These are phyloP conservation scores for Penicillium macrosclerotiorum DNA, from an alignment of 495 filamentous ascomycete species.

Conservation along the genomic window DNA sequence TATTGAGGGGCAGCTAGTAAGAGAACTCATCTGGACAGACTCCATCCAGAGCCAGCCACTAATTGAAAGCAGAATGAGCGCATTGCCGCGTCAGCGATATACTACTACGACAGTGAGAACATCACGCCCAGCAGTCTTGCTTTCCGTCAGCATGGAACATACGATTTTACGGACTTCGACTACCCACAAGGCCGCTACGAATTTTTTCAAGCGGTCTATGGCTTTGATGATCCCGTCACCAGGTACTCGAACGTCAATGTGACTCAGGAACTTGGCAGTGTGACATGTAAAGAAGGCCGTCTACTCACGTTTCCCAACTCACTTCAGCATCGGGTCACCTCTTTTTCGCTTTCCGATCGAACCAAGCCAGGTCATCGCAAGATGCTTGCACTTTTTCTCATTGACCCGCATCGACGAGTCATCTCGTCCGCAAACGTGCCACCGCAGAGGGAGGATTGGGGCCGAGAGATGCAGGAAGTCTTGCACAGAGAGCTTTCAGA, in stretches of 20 bases:
- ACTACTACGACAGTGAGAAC: constrained; percentile 64
- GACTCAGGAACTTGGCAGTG: constrained; percentile 37
- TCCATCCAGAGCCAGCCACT: background rate
- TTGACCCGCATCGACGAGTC: constrained; percentile 53
- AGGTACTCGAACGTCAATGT: constrained; percentile 3
- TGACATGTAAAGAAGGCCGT: constrained; percentile 28
- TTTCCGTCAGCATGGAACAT: constrained; percentile 43
- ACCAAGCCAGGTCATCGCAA: constrained; percentile 55
- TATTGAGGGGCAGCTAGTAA: constrained; percentile 52
- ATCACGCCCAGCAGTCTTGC: constrained; percentile 53
- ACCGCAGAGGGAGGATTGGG: constrained; percentile 48
- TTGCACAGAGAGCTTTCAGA: background rate
- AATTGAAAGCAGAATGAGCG: constrained; percentile 42
- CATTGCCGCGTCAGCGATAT: constrained; percentile 59
- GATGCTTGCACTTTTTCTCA: constrained; percentile 56
- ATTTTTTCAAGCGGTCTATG: constrained; percentile 23
- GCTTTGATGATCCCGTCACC: constrained; percentile 9
- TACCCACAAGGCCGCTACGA: constrained; percentile 13
- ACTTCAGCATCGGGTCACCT: constrained; percentile 52
- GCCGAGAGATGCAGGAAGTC: constrained; percentile 11
- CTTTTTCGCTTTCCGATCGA: constrained; percentile 49
- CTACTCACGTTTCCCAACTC: constrained; percentile 35
- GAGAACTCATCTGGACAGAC: background rate
- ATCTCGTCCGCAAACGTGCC: constrained; percentile 58
- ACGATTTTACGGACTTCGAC: constrained; percentile 8